Evolutionary conservation across 1,139 yeast species (phyloP), one percentile per base, ranked within the genome.

Genomic region (Yamadazyma spencermartinsiae): DNA sequence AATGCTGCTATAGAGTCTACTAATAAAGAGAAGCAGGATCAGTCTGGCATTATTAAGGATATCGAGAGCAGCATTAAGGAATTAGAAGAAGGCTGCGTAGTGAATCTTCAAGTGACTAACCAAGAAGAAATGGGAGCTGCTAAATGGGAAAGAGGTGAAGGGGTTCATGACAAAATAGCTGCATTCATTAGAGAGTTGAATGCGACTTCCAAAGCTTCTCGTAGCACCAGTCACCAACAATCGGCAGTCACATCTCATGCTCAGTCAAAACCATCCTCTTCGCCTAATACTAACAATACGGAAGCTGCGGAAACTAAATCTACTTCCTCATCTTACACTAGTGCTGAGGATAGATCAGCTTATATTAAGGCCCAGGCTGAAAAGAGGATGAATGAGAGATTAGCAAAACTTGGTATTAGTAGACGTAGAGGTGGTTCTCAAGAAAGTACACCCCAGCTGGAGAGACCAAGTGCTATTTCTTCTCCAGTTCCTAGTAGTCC

Each of bases 301-400:
- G 36, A 51, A 17, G 34, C 46, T 7, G 6, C 48, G 15, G 40
- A 45, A 17, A 40, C 49, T 18, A 43, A 44, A 35, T 25, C 38
- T 16, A 35, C 56, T 8, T 39, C 52, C 4, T n/a, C 31, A 25
- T 50, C 52, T 8, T 68, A 66, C 49, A 58, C 50, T 15, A 64
- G 69, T 12, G 73, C 75, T 8, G 86, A 79, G 49, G 95, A 87
- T 41, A 74, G 96, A 48, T 77, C 94, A 6, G 90, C 90, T 5
- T 81, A 82, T 50, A 83, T 89, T 43, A 88, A 87, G 56, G 96
- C 92, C 10, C 95, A 87, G 54, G 98, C 98, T 0, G 87, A 86
- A 51, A 80, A 84, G 60, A 78, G 88, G 54, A 89, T 90, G 95
- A 83, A 81, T 46, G 97, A 89, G 53, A 73, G 94, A 51, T 72